Evolutionary conservation across 768 basidiomycete genomes (phyloP), one percentile per base, ranked within the genome.

Genomic region (Collybia mongolica): DNA sequence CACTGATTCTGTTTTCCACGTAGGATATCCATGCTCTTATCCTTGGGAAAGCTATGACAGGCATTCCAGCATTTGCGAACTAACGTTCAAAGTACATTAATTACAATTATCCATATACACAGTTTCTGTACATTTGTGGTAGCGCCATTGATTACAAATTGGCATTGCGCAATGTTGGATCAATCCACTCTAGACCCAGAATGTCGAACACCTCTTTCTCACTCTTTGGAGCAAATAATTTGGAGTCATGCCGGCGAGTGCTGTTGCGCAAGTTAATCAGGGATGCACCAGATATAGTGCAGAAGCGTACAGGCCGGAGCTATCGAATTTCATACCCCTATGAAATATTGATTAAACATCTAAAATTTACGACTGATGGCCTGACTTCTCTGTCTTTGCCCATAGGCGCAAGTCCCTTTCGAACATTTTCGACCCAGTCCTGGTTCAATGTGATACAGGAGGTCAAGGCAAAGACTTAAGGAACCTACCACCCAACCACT

Each of bases 1-100:
- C 52, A 15, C 24, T 41, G n/a, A 17, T 42, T 29, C 53, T 54
- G n/a, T 26, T 26, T 26, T 26, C 24, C 24, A 26, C 15, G 48
- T 53, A 93, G 86, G 90, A 94, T 56, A 90, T 93, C 39, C 90
- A 92, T 60, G 76, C 90, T n/a, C 86, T 96, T 52, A 92, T 98
- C 46, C 73, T 99, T 35, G 96, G 96, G 46, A 95, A 90, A 62
- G 90, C 93, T 1, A 85, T 98, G 62, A 98, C 96, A 1, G 93
- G 84, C 12, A 81, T 93, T 38, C 82, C 83, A 37, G 96, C 96
- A 1, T 98, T 98, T 63, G 79, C 80, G 23, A 85, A 80, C 61
- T 83, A 66, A 64, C 14, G 17, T 39, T 20, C 28, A 28, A 39
- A 15, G 24, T 26, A 32, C 44, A 39, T 44, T 42, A 5, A 22